Evolutionary conservation across 208 protist genomes (phyloP).

Genomic region (Wallacemonas collosoma): DNA sequence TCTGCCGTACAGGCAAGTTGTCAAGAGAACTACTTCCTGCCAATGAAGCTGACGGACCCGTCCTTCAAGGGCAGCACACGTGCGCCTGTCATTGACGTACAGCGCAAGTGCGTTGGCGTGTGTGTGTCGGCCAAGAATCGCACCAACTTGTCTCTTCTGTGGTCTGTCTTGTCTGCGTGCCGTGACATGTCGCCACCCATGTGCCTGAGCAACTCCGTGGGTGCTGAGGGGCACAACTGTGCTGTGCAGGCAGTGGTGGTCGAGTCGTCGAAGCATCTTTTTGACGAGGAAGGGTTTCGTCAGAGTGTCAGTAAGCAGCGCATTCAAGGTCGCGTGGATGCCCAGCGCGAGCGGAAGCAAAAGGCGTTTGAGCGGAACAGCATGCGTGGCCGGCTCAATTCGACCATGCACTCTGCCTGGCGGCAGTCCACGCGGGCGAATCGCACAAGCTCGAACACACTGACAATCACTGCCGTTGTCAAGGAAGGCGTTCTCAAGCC

Average conservation of each 20-base stretch:
- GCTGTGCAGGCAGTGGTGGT: constrained; percentile 83
- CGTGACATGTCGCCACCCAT: constrained; percentile 34
- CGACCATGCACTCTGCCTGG: constrained; percentile 29
- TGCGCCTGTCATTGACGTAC: constrained; percentile 67
- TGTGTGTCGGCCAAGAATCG: constrained; percentile 71
- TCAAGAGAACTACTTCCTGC: constrained; percentile 45
- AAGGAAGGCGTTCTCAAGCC: constrained; percentile 73
- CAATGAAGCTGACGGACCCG: constrained; percentile 70
- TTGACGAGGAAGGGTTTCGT: constrained; percentile 89
- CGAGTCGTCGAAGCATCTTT: constrained; percentile 90
- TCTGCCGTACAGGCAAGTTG: constrained; percentile 7
- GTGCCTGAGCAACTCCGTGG: constrained; percentile 52
- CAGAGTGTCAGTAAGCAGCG: constrained; percentile 43
- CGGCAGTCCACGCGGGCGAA: constrained; percentile 52
- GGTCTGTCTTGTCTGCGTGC: constrained; percentile 61
- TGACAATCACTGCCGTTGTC: constrained; percentile 77
- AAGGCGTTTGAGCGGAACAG: constrained; percentile 42
- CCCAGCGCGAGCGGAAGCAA: constrained; percentile 19
- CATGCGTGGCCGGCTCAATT: constrained; percentile 39
- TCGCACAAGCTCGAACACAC: constrained; percentile 72
- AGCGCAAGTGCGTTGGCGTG: constrained; percentile 69
- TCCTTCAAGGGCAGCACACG: constrained; percentile 67
- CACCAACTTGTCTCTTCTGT: constrained; percentile 65
- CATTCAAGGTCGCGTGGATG: constrained; percentile 58
- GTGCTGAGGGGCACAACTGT: constrained; percentile 53